Conservation (phyloP, 495 filamentous ascomycete genomes). For the Echria macrotheca region DNA sequence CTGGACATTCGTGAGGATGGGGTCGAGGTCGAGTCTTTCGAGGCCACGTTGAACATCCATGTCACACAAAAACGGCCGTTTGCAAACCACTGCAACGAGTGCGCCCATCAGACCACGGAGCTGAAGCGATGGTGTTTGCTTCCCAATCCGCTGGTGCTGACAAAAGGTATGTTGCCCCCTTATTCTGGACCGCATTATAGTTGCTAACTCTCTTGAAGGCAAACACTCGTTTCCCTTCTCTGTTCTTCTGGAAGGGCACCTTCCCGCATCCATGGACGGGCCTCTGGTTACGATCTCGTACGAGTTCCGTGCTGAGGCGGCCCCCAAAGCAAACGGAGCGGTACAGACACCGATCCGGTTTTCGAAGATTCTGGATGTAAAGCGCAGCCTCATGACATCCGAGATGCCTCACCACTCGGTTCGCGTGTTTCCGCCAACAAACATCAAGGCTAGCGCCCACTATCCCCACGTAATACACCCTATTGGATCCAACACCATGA, state of each 20-base stretch:
- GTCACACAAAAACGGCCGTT: conserved; percentile 76
- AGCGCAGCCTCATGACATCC: conserved; percentile 60
- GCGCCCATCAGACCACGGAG: conserved; percentile 60
- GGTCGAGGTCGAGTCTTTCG: conserved; percentile 63
- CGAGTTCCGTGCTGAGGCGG: conserved; percentile 67
- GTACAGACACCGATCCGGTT: conserved; percentile 46
- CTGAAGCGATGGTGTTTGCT: conserved; percentile 77
- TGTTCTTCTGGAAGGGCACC: conserved; percentile 76
- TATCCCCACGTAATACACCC: conserved; percentile 81
- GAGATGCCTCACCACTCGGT: conserved; percentile 69
- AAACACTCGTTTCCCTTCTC: conserved; percentile 86
- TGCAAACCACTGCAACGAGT: conserved; percentile 67
- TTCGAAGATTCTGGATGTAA: conserved; percentile 59
- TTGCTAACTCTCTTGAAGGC: no score
- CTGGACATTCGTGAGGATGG: conserved; percentile 60
- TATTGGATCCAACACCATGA: conserved; percentile 73
- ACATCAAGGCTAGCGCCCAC: conserved; percentile 75
- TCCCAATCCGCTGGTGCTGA: conserved; percentile 57
- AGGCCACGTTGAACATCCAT: conserved; percentile 61
- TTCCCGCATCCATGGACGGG: conserved; percentile 76
- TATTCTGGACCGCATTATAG: no score
- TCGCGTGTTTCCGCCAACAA: conserved; percentile 94
- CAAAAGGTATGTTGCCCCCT: conserved; percentile 43
- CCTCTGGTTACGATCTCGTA: conserved; percentile 71
- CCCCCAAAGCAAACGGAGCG: conserved; percentile 46